Conservation (phyloP, 805 yeast genomes). For the Metschnikowia rubicola region DNA sequence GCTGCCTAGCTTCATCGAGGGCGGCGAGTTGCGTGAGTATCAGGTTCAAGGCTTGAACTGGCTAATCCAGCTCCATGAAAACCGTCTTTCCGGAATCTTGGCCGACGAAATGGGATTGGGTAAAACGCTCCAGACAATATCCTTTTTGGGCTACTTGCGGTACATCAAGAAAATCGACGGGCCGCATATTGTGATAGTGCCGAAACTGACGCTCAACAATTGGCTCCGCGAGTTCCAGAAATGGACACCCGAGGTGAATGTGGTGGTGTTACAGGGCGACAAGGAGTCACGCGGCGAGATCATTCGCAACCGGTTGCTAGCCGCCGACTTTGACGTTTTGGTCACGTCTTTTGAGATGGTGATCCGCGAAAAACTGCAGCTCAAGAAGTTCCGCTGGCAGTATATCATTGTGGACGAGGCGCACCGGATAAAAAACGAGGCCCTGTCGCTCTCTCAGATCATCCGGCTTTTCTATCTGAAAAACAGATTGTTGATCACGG, state of each 20-base stretch:
- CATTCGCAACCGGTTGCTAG: constrained; percentile 55
- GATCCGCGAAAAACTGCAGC: constrained; percentile 75
- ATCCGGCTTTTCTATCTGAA: constrained; percentile 84
- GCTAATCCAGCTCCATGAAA: constrained; percentile 85
- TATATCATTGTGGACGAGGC: constrained; percentile 94
- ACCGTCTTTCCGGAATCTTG: constrained; percentile 83
- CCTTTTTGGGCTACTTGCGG: constrained; percentile 85
- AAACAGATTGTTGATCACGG: constrained; percentile 84
- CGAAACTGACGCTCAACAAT: constrained; percentile 92
- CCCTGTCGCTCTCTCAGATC: constrained; percentile 86
- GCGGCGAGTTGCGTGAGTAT: constrained; percentile 80
- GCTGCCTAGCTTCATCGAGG: constrained; percentile 69
- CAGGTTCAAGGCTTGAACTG: constrained; percentile 95
- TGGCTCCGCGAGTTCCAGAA: constrained; percentile 93
- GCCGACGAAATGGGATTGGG: constrained; percentile 99
- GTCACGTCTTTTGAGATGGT: constrained; percentile 93
- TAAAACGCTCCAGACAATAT: constrained; percentile 89
- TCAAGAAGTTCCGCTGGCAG: constrained; percentile 88
- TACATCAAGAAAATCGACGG: constrained; percentile 78
- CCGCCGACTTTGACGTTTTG: constrained; percentile 83
- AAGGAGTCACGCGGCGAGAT: constrained; percentile 72
- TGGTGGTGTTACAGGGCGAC: constrained; percentile 81
- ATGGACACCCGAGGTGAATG: constrained; percentile 95
- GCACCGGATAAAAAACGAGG: constrained; percentile 94
- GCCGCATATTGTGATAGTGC: constrained; percentile 88